These are phyloP conservation scores for Astragalus glycyphyllos DNA, from an alignment of 306 rosid species.

Conservation along the genomic window DNA sequence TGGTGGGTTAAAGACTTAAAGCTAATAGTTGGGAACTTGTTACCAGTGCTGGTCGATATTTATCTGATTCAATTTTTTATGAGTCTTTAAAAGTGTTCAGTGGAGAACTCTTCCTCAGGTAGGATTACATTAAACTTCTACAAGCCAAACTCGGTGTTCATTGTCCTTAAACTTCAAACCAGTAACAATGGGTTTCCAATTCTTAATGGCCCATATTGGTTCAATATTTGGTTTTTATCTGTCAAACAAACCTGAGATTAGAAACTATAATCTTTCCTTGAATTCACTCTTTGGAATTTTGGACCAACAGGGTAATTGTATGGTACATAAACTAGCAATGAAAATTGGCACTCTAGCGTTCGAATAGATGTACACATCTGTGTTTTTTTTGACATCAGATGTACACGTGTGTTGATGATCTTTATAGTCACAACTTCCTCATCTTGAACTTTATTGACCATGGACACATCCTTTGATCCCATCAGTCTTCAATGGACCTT, in stretches of 20 bases:
- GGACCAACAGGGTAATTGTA: neutral
- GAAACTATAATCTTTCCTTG: slow-evolving; percentile 19
- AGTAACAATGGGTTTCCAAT: neutral
- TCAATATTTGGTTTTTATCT: slow-evolving; percentile 2
- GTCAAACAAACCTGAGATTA: slow-evolving; percentile 14
- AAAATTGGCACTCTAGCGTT: slow-evolving; percentile 26
- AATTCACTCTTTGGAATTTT: neutral
- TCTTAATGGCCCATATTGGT: slow-evolving; percentile 6
- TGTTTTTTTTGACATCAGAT: too few relatives aligned
- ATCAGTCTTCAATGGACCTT: neutral
- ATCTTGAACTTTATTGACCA: slow-evolving; percentile 14
- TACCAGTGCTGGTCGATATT: neutral
- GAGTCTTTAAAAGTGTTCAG: neutral
- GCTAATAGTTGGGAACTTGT: neutral
- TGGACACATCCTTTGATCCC: neutral
- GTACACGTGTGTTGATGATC: neutral
- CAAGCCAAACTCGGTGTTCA: neutral
- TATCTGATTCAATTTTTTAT: slow-evolving; percentile 20
- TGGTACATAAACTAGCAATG: neutral
- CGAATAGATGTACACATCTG: neutral
- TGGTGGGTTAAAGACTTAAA: neutral
- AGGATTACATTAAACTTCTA: neutral
- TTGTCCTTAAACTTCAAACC: slow-evolving; percentile 4
- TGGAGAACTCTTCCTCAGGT: slow-evolving; percentile 1
- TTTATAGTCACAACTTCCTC: neutral